A percentile compares a stretch with the other conserved stretches of the same genome.
phyloP scores from a whole-genome alignment of 1,139 yeast genomes.

The Wickerhamomyces sp. region DNA sequence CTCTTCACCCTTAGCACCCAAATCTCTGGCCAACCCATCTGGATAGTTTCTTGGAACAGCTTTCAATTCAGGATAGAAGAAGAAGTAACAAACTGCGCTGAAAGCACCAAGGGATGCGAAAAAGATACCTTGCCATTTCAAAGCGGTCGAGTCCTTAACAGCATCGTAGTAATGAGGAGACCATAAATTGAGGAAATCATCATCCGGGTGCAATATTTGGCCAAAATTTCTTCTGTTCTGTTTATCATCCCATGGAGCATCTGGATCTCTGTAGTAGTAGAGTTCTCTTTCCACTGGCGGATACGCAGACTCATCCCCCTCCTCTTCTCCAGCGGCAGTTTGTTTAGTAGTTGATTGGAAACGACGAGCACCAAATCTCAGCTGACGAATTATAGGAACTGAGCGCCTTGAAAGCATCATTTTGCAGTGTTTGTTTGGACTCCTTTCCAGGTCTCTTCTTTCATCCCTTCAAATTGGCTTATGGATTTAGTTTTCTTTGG shows the following conservation, averaged over 20 bases:
- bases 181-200: slow-evolving; percentile 80
- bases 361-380: no score
- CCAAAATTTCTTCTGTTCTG: slow-evolving; percentile 76
- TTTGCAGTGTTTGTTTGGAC: no score
- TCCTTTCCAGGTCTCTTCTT: no score
- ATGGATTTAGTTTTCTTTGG: no score
- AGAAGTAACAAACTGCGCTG: slow-evolving; percentile 48
- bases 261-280: slow-evolving; percentile 65
- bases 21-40: slow-evolving; percentile 67
- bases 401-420: no score
- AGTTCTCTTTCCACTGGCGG: slow-evolving; percentile 42
- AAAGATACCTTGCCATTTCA: slow-evolving; percentile 45
- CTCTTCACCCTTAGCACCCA: slow-evolving; percentile 36
- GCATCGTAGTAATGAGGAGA: slow-evolving; percentile 72
- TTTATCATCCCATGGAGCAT: slow-evolving; percentile 70
- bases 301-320: no score
- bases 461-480: no score
- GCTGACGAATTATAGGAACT: no score
- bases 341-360: no score
- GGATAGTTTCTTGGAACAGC: slow-evolving; percentile 78
- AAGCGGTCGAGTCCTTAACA: slow-evolving; percentile 58
- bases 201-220: slow-evolving; percentile 67
- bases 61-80: slow-evolving; percentile 68
- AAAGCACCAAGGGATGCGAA: slow-evolving; percentile 51
- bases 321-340: no score